Evolutionary conservation across 208 protist genomes (phyloP), one percentile per base, ranked within the genome.

Genomic region (Jaenimonas drosophilae): DNA sequence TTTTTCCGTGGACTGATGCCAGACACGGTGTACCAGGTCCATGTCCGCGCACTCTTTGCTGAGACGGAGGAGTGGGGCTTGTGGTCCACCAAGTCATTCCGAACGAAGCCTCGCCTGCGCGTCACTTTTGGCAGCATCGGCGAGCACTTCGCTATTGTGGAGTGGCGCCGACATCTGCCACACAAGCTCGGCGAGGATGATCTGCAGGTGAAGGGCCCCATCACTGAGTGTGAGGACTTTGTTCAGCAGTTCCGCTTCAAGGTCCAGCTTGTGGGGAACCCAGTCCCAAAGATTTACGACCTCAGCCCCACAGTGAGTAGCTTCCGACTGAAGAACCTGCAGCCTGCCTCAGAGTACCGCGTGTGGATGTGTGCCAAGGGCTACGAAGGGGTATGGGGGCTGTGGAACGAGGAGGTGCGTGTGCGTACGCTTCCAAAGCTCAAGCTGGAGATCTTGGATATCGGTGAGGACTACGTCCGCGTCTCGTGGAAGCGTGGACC

Each of bases 131-230:
- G 80, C 37, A 96, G 77, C 56, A 89, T 92, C 37, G 88, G 88
- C 25, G 88, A 96, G 59, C 84, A 96, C 54, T 96, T 96, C 55
- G 88, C 75, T 14, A 64, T 92, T 54, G 68, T 96, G 16, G 76
- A 94, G 59, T 96, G 88, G 85, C 76, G 83, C 37, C 78, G 88
- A 2, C 77, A 90, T 61, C 54, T 91, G 19, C 79, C 85, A 9
- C 45, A 59, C 23, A 62, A 67, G 9, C 26, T 65, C 26, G 43
- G 68, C 23, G 39, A 47, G 0, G 32, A 71, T 16, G 54, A 53
- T 5, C 38, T 55, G 30, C 38, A 52, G 0, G 36, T 59, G 11
- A 27, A 42, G 6, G 17, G 36, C 11, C 39, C 57, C 4, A 54
- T 91, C 23, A 59, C 69, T 17, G 81, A 89, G 49, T 73, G 73